These are phyloP conservation scores for Glutinoglossum americanum DNA, from an alignment of 495 filamentous ascomycete genomes.

Conservation along the genomic window DNA sequence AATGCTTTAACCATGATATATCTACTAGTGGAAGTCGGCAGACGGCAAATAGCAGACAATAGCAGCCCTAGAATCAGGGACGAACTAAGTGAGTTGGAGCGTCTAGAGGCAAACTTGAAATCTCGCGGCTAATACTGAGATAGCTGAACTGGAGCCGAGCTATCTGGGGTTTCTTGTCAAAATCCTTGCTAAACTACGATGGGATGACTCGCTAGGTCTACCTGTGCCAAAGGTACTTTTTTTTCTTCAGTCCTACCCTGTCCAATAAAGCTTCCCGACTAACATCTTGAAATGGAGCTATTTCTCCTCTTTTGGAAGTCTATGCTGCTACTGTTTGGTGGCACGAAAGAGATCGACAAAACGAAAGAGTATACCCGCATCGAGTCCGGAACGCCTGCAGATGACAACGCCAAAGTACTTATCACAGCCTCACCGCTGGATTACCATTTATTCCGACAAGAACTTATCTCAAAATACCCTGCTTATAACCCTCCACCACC, in stretches of 20 bases:
- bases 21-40: slow-evolving; percentile 44
- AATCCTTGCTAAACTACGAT: slow-evolving; percentile 55
- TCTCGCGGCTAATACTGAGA: background rate
- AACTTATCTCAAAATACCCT: slow-evolving; percentile 97
- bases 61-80: slow-evolving; percentile 17
- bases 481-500: slow-evolving; percentile 79
- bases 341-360: slow-evolving; percentile 42
- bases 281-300: slow-evolving; percentile 21
- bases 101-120: background rate
- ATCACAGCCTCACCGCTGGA: slow-evolving; percentile 88
- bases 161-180: slow-evolving; percentile 53
- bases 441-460: slow-evolving; percentile 89
- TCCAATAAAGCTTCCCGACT: slow-evolving; percentile 6
- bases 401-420: slow-evolving; percentile 29
- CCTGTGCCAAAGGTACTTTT: slow-evolving; percentile 31
- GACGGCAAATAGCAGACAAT: slow-evolving; percentile 22
- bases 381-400: slow-evolving; percentile 12
- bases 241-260: background rate
- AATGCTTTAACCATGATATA: slow-evolving; percentile 49
- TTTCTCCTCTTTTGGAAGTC: slow-evolving; percentile 82
- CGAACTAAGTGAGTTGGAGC: slow-evolving; percentile 11
- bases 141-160: slow-evolving; percentile 38
- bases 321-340: slow-evolving; percentile 66
- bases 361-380: slow-evolving; percentile 46
- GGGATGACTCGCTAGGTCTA: slow-evolving; percentile 57